Evolutionary conservation across 2,329 filamentous ascomycete genomes (phyloP), one percentile per base, ranked within the genome.

Genomic region (Sporothrix mexicana): DNA sequence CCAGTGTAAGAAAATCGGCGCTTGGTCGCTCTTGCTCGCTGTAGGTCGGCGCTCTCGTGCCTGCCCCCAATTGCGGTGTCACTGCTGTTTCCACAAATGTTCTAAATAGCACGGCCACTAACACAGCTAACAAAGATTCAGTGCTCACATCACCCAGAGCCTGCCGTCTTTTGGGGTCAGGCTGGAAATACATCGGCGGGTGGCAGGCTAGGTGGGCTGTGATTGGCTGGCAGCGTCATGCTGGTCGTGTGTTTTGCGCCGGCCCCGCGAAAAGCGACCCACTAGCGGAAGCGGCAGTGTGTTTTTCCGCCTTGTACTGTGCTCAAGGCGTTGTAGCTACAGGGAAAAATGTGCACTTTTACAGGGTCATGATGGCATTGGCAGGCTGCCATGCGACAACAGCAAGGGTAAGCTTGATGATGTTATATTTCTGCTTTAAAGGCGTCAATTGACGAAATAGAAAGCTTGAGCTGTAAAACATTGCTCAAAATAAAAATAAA

Each of bases 1-100:
- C 17, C n/a, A n/a, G 49, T 57, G 43, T 67, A 51, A 51, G 64
- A 69, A 73, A 73, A 55, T 55, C 72, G 72, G 53, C 69, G 51
- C 47, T 55, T 73, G 67, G 61, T 68, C 49, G 53, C 51, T 43
- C 41, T 36, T 51, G 36, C 67, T 49, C 3, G 30, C 53, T 66
- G 25, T 55, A 30, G 36, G 51, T 53, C 51, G 15, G 45, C 57
- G 62, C 71, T 25, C 41, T 57, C 43, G 67, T 59, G 30, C 67
- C 67, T 69, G 51, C 67, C 45, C 64, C 51, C 41, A 15, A 13
- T 15, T 20, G 15, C 7, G 25, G 43, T 25, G 41, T 23, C 30
- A 69, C 36, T 41, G 30, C 30, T 55, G 67, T 23, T 36, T 36
- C 30, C 30, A 7, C 30, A 36, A 36, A 36, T 4, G 30, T 5